Percentiles rank a stretch among this genome's conserved stretches.
Conservation (phyloP, 257 asterid genomes). For the Phtheirospermum japonicum region DNA sequence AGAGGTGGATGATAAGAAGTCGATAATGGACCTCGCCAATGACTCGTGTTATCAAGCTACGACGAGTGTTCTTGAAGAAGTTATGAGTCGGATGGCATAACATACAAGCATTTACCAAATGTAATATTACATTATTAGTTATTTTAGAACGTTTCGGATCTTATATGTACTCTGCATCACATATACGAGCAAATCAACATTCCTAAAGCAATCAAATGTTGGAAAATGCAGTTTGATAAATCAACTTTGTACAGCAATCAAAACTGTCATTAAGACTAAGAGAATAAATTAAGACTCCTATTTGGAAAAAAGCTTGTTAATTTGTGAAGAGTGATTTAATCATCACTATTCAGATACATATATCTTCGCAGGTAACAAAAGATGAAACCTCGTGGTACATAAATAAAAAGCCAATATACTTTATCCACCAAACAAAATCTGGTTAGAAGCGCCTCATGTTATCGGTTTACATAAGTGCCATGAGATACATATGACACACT, state of each 20-base stretch:
- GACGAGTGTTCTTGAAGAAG: slow-evolving; percentile 56
- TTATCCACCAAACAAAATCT: slow-evolving; percentile 41
- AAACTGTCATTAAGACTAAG: not conserved
- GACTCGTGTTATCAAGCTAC: slow-evolving; percentile 48
- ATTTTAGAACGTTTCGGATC: no score
- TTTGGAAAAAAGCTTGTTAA: not conserved
- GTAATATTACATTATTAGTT: no score
- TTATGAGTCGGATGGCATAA: slow-evolving; percentile 68
- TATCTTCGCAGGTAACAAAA: not conserved
- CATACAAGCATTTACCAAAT: not conserved
- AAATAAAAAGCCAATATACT: no score
- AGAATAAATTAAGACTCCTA: not conserved
- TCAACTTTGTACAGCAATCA: no score
- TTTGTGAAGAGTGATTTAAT: not conserved
- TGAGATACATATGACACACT: slow-evolving; percentile 31
- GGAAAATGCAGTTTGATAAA: no score
- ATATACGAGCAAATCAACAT: no score
- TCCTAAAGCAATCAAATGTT: no score
- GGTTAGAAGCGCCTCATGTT: slow-evolving; percentile 38
- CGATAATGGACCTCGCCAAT: slow-evolving; percentile 67
- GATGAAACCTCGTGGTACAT: no score
- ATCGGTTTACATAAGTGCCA: slow-evolving; percentile 37
- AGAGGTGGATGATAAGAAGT: slow-evolving; percentile 43
- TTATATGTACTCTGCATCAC: no score
- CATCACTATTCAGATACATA: not conserved